Base-by-base conservation (phyloP, 2,329 filamentous ascomycete species). In the Pseudogymnoascus sp. region DNA sequence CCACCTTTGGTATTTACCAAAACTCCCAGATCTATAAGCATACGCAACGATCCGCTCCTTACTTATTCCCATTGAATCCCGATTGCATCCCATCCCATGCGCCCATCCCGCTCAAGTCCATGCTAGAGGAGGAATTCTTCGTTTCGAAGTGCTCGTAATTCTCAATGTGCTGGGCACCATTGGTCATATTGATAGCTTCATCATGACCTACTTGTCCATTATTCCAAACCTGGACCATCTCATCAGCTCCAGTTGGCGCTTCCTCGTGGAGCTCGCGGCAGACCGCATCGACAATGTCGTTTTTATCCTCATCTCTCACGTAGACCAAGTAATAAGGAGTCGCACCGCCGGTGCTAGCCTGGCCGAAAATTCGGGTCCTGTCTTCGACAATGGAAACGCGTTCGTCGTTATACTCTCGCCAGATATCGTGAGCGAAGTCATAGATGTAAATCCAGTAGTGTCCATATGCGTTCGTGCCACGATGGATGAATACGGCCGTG, bases 401-500 rank as follows among this genome's bases (percentile, higher is more conserved):
- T 61, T 88, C 88, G 71, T 99, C 95, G 72, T 99, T 99, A 80
- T 97, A 99, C 71, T 90, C 91, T 63, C 92, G 88, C 93, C 95
- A 99, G 18, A 93, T 79, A 37, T 86, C 78, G 55, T 85, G 83
- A 67, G 88, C 83, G 74, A 96, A 96, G 76, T 97, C 95, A 71
- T 87, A 90, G 66, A 99, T 96, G 52, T 93, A 97, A 49, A 97
- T 91, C 88, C 91, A 97, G 77, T 97, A 99, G 75, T 99, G 95
- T 0, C 95, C 95, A 52, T 88, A 88, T 49, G 81, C 83, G 41
- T 88, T 81, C 28, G 68, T 81, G 33, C 90, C 90, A 18, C 89
- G 87, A 73, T 99, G 95, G 69, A 96, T 93, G 71, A 99, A 96
- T 33, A 97, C 89, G 0, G 93, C 91, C 68, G n/a, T 97, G 93